These are phyloP conservation scores for Metschnikowia lachancei DNA, from an alignment of 805 yeast genomes.

Conservation along the genomic window DNA sequence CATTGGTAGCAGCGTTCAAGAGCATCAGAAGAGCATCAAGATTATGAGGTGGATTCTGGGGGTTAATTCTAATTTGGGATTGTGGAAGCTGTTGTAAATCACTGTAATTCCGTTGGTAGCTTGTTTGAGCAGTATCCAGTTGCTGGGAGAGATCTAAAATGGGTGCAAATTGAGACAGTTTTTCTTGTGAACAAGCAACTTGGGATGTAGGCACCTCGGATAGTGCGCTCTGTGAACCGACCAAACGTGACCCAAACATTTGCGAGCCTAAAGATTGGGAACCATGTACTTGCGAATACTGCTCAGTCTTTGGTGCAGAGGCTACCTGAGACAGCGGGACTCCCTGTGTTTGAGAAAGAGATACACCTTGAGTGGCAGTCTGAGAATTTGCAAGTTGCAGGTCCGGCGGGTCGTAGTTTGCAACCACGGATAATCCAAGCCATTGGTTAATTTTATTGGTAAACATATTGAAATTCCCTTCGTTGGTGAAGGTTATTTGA, in stretches of 20 bases:
- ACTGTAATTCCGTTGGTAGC: background rate
- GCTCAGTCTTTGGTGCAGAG: background rate
- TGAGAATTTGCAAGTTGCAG: slow-evolving; percentile 9
- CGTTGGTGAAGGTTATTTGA: slow-evolving; percentile 19
- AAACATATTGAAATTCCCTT: slow-evolving; percentile 18
- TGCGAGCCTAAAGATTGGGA: slow-evolving; percentile 1
- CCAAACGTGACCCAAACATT: background rate
- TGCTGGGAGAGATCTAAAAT: slow-evolving; percentile 3
- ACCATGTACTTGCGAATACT: background rate
- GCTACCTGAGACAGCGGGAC: background rate
- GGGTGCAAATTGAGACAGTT: slow-evolving; percentile 10
- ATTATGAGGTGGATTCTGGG: background rate
- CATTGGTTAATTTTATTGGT: slow-evolving; percentile 17
- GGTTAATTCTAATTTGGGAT: background rate
- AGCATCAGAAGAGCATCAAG: slow-evolving; percentile 9
- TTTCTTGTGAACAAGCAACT: slow-evolving; percentile 4
- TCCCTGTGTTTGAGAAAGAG: slow-evolving; percentile 1
- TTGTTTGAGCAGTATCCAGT: background rate
- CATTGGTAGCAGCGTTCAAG: slow-evolving; percentile 7
- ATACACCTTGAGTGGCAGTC: background rate
- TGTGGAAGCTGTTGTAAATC: background rate
- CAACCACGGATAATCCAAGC: slow-evolving; percentile 14
- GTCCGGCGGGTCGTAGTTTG: slow-evolving; percentile 5
- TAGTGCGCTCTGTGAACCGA: background rate
- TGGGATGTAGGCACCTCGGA: slow-evolving; percentile 8